These are phyloP conservation scores for Diaporthe sp. DNA, from an alignment of 2,329 filamentous ascomycete genomes.

Conservation along the genomic window DNA sequence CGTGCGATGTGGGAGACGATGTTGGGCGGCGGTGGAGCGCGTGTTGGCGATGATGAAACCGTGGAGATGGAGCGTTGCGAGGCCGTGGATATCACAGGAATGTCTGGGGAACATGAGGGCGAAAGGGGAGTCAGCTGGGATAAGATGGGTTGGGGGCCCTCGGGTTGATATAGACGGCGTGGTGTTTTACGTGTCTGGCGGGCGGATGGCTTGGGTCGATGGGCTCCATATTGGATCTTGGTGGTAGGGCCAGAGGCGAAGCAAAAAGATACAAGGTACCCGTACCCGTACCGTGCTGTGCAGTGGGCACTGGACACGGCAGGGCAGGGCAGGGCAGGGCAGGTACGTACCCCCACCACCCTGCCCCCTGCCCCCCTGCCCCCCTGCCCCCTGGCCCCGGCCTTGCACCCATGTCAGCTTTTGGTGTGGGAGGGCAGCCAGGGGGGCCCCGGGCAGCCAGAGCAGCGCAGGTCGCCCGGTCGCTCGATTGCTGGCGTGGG, in stretches of 20 bases:
- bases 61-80: background rate
- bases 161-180: slow-evolving; percentile 39
- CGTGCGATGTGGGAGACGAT: background rate
- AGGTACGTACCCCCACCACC: slow-evolving; percentile 19
- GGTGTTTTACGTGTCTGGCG: slow-evolving; percentile 40
- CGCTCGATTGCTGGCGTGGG: background rate
- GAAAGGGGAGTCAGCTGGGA: slow-evolving; percentile 33
- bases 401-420: slow-evolving; percentile 22
- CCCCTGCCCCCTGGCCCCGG: slow-evolving; percentile 14
- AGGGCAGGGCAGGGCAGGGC: slow-evolving; percentile 1
- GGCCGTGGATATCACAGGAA: slow-evolving; percentile 19
- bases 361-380: background rate
- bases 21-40: slow-evolving; percentile 5
- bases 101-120: slow-evolving; percentile 34
- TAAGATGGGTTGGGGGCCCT: slow-evolving; percentile 38
- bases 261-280: slow-evolving; percentile 30
- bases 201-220: slow-evolving; percentile 37
- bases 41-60: slow-evolving; percentile 19
- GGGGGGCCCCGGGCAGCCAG: slow-evolving; percentile 15
- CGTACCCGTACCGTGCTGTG: slow-evolving; percentile 20
- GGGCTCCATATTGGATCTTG: slow-evolving; percentile 36
- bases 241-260: slow-evolving; percentile 37
- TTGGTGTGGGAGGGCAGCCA: slow-evolving; percentile 29
- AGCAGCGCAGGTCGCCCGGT: slow-evolving; percentile 10
- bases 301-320: background rate